These are phyloP conservation scores for Cercospora citrullina DNA, from an alignment of 2,329 filamentous ascomycete genomes.

Conservation along the genomic window DNA sequence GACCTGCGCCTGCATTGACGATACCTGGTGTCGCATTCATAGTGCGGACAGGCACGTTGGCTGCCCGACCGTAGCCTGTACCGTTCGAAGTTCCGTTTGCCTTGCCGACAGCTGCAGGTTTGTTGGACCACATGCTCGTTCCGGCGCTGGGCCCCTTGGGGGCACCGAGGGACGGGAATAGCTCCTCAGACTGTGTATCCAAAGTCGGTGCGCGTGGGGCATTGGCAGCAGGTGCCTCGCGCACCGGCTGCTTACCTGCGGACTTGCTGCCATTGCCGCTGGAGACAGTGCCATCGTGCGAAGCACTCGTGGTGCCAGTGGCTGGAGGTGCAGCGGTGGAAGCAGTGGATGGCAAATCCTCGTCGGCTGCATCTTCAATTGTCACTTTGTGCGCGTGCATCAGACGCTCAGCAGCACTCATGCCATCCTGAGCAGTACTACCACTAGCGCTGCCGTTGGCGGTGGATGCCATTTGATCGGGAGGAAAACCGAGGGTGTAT, in stretches of 20 bases:
- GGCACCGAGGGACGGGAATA: slow-evolving; percentile 87
- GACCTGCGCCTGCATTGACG: slow-evolving; percentile 49
- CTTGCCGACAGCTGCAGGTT: slow-evolving; percentile 52
- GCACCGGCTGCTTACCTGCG: slow-evolving; percentile 67
- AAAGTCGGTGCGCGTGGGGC: slow-evolving; percentile 49
- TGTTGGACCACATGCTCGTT: slow-evolving; percentile 77
- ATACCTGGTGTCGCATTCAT: slow-evolving; percentile 64
- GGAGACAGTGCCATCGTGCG: slow-evolving; percentile 42
- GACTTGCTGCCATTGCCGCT: slow-evolving; percentile 61
- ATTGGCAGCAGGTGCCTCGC: slow-evolving; percentile 42
- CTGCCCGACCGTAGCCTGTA: slow-evolving; percentile 49
- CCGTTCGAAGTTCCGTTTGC: slow-evolving; percentile 50
- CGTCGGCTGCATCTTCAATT: slow-evolving; percentile 78
- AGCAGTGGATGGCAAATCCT: slow-evolving; percentile 65
- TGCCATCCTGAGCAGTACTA: slow-evolving; percentile 27
- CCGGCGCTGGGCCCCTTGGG: slow-evolving; percentile 64
- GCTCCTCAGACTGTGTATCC: slow-evolving; percentile 84
- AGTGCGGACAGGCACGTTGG: slow-evolving; percentile 55
- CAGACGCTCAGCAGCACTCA: slow-evolving; percentile 56
- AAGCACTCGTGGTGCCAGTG: slow-evolving; percentile 48
- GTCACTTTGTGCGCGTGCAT: slow-evolving; percentile 61
- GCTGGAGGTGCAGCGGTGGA: slow-evolving; percentile 46
- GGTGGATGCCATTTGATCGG: slow-evolving; percentile 31
- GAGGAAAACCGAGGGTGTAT: slow-evolving; percentile 24
- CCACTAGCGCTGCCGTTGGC: slow-evolving; percentile 26